Evolutionary conservation across 192 early-diverging fungal genomes (phyloP), one percentile per base, ranked within the genome.

Genomic region (Coemansia sp.): DNA sequence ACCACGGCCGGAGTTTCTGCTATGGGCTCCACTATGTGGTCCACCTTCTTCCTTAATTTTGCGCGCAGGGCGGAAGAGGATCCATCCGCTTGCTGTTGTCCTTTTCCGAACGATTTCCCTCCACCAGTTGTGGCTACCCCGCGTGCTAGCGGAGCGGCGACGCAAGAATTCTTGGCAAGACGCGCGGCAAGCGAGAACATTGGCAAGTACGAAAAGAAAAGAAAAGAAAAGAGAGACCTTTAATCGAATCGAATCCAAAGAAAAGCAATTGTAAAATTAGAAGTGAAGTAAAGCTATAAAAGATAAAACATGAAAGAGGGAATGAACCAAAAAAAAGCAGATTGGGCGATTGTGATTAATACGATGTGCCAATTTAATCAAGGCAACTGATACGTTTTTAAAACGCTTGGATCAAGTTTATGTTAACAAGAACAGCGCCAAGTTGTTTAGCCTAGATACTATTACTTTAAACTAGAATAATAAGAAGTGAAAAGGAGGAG

Each of bases 41-140:
- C 57, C 61, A 71, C 51, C 33, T 67, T 33, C 10, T 66, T 40
- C 7, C n/a, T 33, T 31, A 63, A 45, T 9, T 26, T 2, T 16
- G 5, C 7, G 25, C 48, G 23, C 48, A 23, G 1, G 23, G 25
- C 25, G 48, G 8, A 5, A 3, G 48, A 46, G 7, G 43, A 46
- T 4, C 43, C 43, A 7, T 20, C 43, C n/a, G 16, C 20, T 46
- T 2, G 16, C 20, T 46, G 43, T n/a, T 20, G 43, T 2, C 20
- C 43, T 46, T 18, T 46, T n/a, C 43, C 20, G 43, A 46, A 46
- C 20, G 43, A 20, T 7, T n/a, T n/a, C 7, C 7, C 4, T 2
- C 43, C 4, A n/a, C 43, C 43, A 46, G 16, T 46, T 7, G 43
- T 46, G 43, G 43, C 12, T n/a, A 46, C 18, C 43, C 43, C 43